phyloP scores from a whole-genome alignment of 164 flowering plant species.

The Berberis vulgaris region DNA sequence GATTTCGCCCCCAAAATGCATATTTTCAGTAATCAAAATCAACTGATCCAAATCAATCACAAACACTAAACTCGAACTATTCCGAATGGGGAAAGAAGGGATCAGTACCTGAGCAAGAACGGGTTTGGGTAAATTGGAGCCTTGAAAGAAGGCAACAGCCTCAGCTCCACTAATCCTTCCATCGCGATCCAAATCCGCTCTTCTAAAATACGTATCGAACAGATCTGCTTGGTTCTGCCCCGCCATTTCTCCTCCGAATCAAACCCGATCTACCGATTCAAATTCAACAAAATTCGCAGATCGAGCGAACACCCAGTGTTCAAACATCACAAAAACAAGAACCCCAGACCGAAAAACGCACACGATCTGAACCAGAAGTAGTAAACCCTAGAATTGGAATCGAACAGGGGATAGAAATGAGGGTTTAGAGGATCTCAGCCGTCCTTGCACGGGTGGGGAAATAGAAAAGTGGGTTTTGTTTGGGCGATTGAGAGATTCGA shows the following conservation, averaged over 20 bases:
- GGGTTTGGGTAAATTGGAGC: constrained; percentile 64
- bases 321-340: background rate
- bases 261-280: background rate
- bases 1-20: no score
- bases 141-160: constrained; percentile 84
- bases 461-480: constrained; percentile 1
- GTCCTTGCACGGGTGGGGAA: constrained; percentile 6
- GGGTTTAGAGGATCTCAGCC: constrained; percentile 10
- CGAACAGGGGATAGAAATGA: background rate
- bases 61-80: background rate
- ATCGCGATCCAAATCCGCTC: constrained; percentile 93
- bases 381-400: background rate
- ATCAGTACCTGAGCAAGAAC: constrained; percentile 80
- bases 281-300: constrained; percentile 9
- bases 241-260: constrained; percentile 23
- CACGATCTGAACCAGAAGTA: constrained; percentile 3
- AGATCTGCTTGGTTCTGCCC: constrained; percentile 45
- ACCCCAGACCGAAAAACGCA: background rate
- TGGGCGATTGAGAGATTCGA: constrained; percentile 7
- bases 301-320: constrained; percentile 8
- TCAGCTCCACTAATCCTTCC: constrained; percentile 92
- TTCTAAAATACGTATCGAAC: constrained; percentile 73
- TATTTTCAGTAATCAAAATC: background rate
- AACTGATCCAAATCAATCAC: background rate
- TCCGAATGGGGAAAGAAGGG: background rate